phyloP scores from a whole-genome alignment of 805 yeast species.

The Cephaloascus fragrans region DNA sequence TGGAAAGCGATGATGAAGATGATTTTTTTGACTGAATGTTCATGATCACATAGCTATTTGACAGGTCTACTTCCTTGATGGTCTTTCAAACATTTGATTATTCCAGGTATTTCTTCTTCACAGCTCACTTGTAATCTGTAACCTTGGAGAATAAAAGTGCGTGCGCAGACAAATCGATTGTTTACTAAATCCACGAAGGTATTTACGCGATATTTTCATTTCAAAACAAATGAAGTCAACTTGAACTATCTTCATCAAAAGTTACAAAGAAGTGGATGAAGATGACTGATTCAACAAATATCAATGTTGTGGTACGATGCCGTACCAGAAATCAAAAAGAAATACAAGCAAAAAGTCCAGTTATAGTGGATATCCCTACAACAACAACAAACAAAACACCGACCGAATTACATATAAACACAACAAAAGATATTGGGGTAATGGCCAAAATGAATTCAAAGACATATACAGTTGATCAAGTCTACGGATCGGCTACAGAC shows the following conservation, averaged over 20 bases:
- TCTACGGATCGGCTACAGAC: constrained; percentile 44
- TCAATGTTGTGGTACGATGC: constrained; percentile 47
- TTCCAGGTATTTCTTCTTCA: too few species aligned
- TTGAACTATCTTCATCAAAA: too few species aligned
- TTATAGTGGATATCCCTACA: constrained; percentile 36
- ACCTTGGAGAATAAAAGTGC: too few species aligned
- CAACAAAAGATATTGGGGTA: constrained; percentile 12
- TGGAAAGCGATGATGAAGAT: constrained; percentile 24
- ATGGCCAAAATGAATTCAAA: constrained; percentile 13
- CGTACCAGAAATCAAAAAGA: constrained; percentile 40
- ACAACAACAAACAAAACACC: constrained; percentile 14
- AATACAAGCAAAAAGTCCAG: constrained; percentile 31
- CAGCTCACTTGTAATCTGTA: too few species aligned
- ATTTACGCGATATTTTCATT: too few species aligned
- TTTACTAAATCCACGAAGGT: too few species aligned
- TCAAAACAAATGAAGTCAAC: too few species aligned
- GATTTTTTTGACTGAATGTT: constrained; percentile 21
- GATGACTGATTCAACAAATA: constrained; percentile 9
- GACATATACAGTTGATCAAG: constrained; percentile 44
- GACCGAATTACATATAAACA: constrained; percentile 12
- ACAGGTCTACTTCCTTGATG: too few species aligned
- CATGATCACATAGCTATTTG: too few species aligned
- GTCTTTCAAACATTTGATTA: too few species aligned
- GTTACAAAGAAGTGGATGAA: too few species aligned
- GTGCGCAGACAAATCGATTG: background rate